These are phyloP conservation scores for Pulveroboletus sp. DNA, from an alignment of 768 basidiomycete species.

Conservation along the genomic window DNA sequence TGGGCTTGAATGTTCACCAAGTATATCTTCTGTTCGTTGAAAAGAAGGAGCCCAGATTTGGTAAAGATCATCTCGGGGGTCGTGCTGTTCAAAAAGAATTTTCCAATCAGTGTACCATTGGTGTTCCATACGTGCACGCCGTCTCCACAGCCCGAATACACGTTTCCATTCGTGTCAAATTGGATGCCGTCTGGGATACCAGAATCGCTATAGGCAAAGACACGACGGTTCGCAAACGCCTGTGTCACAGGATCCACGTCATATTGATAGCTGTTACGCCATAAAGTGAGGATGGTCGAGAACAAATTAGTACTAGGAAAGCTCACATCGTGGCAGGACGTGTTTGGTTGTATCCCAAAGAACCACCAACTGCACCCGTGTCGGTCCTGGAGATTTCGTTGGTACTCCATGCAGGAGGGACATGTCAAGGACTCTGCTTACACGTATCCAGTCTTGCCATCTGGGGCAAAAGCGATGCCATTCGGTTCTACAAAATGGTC, in stretches of 20 bases:
- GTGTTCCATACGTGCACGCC: slow-evolving; percentile 63
- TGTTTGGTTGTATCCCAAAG: slow-evolving; percentile 51
- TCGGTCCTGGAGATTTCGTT: slow-evolving; percentile 28
- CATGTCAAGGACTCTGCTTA: slow-evolving; percentile 19
- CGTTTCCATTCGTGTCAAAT: slow-evolving; percentile 60
- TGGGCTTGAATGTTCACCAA: slow-evolving; percentile 36
- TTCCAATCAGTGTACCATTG: slow-evolving; percentile 58
- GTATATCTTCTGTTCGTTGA: slow-evolving; percentile 38
- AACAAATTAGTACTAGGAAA: neutral
- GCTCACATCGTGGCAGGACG: slow-evolving; percentile 66
- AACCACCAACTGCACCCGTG: slow-evolving; percentile 37
- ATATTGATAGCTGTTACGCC: slow-evolving; percentile 53
- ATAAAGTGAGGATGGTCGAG: neutral
- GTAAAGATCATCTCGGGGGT: slow-evolving; percentile 42
- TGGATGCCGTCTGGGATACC: slow-evolving; percentile 69
- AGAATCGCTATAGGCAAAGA: slow-evolving; percentile 65
- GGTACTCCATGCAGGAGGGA: slow-evolving; percentile 7
- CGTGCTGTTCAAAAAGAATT: slow-evolving; percentile 50
- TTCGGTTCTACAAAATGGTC: slow-evolving; percentile 74
- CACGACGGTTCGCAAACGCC: slow-evolving; percentile 55
- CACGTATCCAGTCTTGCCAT: slow-evolving; percentile 68
- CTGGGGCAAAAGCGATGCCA: slow-evolving; percentile 69
- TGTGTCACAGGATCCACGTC: slow-evolving; percentile 59
- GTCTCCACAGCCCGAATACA: slow-evolving; percentile 66
- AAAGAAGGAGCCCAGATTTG: slow-evolving; percentile 37